Conservation (phyloP, 208 protist species). For the Endotrypanum monterogeii region DNA sequence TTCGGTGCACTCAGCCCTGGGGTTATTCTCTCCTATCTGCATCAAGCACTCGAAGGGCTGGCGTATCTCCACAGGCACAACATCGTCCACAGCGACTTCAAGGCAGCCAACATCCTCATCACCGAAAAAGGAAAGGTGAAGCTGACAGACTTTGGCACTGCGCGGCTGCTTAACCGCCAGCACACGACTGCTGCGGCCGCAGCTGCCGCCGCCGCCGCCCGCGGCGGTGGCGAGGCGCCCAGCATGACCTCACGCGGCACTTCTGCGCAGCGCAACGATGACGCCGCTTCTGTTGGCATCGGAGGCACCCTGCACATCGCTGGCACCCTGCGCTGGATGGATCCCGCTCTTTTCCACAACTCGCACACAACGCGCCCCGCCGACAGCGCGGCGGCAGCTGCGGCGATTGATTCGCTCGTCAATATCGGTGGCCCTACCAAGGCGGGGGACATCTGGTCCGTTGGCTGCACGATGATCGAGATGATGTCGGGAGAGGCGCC, state of each 20-base stretch:
- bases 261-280: slow-evolving; percentile 27
- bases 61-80: slow-evolving; percentile 85
- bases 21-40: slow-evolving; percentile 84
- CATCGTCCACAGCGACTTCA: slow-evolving; percentile 92
- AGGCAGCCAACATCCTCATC: slow-evolving; percentile 92
- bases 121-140: slow-evolving; percentile 87
- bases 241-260: slow-evolving; percentile 4
- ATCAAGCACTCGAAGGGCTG: slow-evolving; percentile 82
- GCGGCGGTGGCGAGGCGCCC: slow-evolving; percentile 10
- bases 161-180: slow-evolving; percentile 69
- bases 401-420: background rate
- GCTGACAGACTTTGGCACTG: slow-evolving; percentile 91
- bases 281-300: slow-evolving; percentile 8
- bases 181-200: slow-evolving; percentile 24
- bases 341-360: slow-evolving; percentile 74
- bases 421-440: slow-evolving; percentile 59
- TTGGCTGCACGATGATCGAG: slow-evolving; percentile 91
- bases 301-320: slow-evolving; percentile 62
- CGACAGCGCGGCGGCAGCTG: background rate
- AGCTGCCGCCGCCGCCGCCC: background rate
- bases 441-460: slow-evolving; percentile 90
- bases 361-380: slow-evolving; percentile 10
- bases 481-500: slow-evolving; percentile 88
- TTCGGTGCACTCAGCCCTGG: slow-evolving; percentile 85
- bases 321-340: slow-evolving; percentile 91